A percentile compares a stretch with the other conserved stretches of the same genome.
Conservation (phyloP, 257 asterid species). For the Nicotiana benthamiana region DNA sequence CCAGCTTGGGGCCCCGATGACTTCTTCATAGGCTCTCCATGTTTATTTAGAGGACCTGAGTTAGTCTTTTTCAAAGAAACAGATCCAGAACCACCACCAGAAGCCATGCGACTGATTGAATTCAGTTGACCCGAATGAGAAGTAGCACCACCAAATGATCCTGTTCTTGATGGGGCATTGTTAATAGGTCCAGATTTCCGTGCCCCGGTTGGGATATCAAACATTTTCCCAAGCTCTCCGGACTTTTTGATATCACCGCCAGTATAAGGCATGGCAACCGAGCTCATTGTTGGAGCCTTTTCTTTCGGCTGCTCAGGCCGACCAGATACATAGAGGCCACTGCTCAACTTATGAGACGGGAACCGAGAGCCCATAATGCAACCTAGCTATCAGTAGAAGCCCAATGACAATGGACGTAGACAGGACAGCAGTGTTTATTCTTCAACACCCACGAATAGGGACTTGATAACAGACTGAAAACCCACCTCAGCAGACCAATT, state of each 20-base stretch:
- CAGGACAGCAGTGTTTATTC: not conserved
- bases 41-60: slow-evolving; percentile 80
- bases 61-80: slow-evolving; percentile 65
- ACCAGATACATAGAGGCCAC: slow-evolving; percentile 82
- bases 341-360: slow-evolving; percentile 91
- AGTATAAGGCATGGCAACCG: slow-evolving; percentile 85
- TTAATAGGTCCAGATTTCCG: slow-evolving; percentile 80
- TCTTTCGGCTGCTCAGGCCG: slow-evolving; percentile 94
- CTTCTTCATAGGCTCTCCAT: slow-evolving; percentile 80
- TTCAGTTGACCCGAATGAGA: slow-evolving; percentile 59
- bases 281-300: slow-evolving; percentile 61
- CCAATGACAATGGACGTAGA: not conserved
- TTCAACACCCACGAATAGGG: not conserved
- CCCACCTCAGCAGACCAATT: not conserved
- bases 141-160: slow-evolving; percentile 61
- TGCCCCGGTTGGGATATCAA: slow-evolving; percentile 72
- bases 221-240: slow-evolving; percentile 95
- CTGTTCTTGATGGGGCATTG: slow-evolving; percentile 52
- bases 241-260: slow-evolving; percentile 93
- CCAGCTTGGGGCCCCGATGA: slow-evolving; percentile 88
- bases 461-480: not conserved
- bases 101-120: slow-evolving; percentile 41
- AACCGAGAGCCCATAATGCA: slow-evolving; percentile 74
- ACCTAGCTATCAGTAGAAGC: not conserved
- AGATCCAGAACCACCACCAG: slow-evolving; percentile 52